A percentile compares a stretch with the other conserved stretches of the same genome.
phyloP scores from a whole-genome alignment of 805 yeast genomes.

The Sporopachydermia quercuum region DNA sequence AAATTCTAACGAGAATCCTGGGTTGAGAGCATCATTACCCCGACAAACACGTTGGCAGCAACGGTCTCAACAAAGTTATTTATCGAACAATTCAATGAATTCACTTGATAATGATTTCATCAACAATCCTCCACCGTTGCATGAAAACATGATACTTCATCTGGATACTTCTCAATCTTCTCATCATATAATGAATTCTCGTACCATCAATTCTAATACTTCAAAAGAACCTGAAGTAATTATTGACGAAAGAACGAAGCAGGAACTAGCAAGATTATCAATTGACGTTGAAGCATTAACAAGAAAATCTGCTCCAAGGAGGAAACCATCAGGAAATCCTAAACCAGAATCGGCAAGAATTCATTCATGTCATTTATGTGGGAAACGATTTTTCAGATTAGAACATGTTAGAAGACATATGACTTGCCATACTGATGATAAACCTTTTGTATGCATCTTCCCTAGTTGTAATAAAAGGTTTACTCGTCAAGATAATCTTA shows the following conservation, averaged over 20 bases:
- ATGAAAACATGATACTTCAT: no score
- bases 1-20: no score
- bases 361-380: background rate
- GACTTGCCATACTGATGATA: background rate
- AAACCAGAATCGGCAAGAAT: background rate
- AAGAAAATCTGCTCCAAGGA: background rate
- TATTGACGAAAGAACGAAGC: background rate
- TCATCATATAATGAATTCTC: no score
- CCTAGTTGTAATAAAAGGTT: background rate
- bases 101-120: no score
- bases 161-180: no score
- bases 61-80: no score
- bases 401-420: conserved; percentile 1
- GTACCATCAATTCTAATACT: no score
- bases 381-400: background rate
- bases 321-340: background rate
- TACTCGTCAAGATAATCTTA: background rate
- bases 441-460: background rate
- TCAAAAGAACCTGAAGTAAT: no score
- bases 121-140: no score
- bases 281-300: background rate
- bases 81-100: no score
- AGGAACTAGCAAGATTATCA: background rate
- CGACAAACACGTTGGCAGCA: no score
- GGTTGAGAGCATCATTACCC: no score